Percentiles rank a stretch among this genome's conserved stretches.
Evolutionary conservation across 2,329 filamentous ascomycete species (phyloP).

Genomic region (Aspergillus glaucus): DNA sequence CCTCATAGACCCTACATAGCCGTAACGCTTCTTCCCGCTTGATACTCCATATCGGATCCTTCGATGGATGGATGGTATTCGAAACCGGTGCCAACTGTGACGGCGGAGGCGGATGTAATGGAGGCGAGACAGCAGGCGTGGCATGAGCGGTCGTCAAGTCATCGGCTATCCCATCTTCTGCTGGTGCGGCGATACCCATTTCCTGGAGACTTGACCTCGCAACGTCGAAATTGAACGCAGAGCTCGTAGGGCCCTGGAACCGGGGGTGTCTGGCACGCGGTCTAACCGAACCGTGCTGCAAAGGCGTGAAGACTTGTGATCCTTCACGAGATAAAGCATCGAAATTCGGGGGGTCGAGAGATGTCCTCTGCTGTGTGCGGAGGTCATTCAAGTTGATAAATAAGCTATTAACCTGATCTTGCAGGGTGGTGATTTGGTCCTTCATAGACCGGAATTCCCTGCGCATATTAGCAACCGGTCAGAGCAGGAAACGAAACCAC

Average conservation of each 20-base stretch:
- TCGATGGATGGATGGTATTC: conserved; percentile 39
- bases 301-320: conserved; percentile 32
- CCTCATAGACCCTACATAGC: conserved; percentile 73
- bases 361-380: conserved; percentile 43
- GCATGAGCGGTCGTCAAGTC: conserved; percentile 47
- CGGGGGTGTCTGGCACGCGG: conserved; percentile 53
- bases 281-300: conserved; percentile 39
- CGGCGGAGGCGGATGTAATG: conserved; percentile 12
- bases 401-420: conserved; percentile 77
- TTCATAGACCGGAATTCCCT: conserved; percentile 78
- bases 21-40: conserved; percentile 73
- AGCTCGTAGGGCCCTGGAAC: conserved; percentile 81
- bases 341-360: conserved; percentile 28
- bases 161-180: conserved; percentile 57
- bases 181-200: conserved; percentile 69
- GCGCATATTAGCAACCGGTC: background rate
- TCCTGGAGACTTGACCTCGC: conserved; percentile 80
- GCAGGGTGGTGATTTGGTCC: conserved; percentile 64
- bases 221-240: conserved; percentile 76
- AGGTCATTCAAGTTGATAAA: conserved; percentile 66
- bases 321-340: conserved; percentile 33
- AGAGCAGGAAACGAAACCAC: conserved; percentile 14
- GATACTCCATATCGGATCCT: conserved; percentile 77
- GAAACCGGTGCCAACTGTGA: conserved; percentile 21
- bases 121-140: conserved; percentile 44